Evolutionary conservation across 1,284 basidiomycete genomes (phyloP).

Genomic region (Irpex sp.): DNA sequence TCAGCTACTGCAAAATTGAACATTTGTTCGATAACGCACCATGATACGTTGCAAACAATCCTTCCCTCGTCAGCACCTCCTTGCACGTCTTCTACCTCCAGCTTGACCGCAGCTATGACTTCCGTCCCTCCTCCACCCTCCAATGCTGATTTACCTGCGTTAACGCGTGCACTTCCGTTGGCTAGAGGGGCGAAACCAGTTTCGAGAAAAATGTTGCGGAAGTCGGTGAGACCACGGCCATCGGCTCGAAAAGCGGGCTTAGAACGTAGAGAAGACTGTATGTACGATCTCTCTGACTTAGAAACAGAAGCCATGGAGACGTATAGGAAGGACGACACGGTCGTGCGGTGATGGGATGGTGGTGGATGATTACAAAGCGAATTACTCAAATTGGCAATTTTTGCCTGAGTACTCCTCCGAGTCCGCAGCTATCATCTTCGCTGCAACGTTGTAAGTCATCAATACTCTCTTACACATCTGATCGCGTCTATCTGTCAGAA

Average conservation of each 20-base stretch:
- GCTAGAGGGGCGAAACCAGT: slow-evolving; percentile 73
- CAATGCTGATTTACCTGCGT: slow-evolving; percentile 54
- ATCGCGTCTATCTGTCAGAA: not conserved
- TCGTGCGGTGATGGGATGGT: not conserved
- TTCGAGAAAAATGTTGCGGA: slow-evolving; percentile 64
- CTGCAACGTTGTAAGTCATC: not conserved
- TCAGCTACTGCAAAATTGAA: slow-evolving; percentile 19
- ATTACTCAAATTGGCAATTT: not conserved
- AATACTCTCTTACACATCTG: no score
- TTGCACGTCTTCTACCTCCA: slow-evolving; percentile 64
- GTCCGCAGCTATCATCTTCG: not conserved
- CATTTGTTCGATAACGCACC: slow-evolving; percentile 45
- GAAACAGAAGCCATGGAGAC: slow-evolving; percentile 41
- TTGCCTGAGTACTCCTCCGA: not conserved
- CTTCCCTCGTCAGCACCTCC: slow-evolving; percentile 54
- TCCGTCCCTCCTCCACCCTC: slow-evolving; percentile 65
- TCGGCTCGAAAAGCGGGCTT: slow-evolving; percentile 58
- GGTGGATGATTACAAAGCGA: not conserved
- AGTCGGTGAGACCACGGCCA: slow-evolving; percentile 62
- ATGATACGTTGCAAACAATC: slow-evolving; percentile 65
- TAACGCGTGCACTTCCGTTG: slow-evolving; percentile 73
- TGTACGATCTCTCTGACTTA: slow-evolving; percentile 74
- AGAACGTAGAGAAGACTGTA: slow-evolving; percentile 57
- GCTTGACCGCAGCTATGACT: slow-evolving; percentile 64
- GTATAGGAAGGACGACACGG: not conserved